Base-by-base conservation (phyloP, 192 early-diverging fungal genomes). In the Umbelopsis ramanniana region DNA sequence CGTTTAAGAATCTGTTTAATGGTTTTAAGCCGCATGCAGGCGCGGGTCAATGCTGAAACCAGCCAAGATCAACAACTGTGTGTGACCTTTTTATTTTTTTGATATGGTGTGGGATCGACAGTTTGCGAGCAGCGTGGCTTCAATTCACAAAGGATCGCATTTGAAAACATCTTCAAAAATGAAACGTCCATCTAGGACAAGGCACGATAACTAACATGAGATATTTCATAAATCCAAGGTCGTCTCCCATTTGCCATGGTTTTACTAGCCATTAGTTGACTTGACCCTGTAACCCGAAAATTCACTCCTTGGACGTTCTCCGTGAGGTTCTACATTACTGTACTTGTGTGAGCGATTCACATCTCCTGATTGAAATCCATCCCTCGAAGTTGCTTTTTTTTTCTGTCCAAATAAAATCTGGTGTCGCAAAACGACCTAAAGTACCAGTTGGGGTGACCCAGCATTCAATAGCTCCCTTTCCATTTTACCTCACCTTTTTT, bases 371-470 rank as follows among this genome's bases (percentile, higher is more conserved):
- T 37, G 57, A 63, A 63, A 50, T n/a, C 33, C 57, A 63, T 63
- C 57, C 57, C 57, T 63, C 57, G 57, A 63, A 63, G 57, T 63
- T 63, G 57, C 57, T 63, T 63, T 54, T 63, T 6, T 37, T 37
- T 35, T 63, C 33, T 37, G 17, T 35, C 57, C 12, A 37, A 63
- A 35, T 19, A 63, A 29, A 63, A 63, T 12, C 33, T 29, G 33
- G 33, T 14, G 11, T 50, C 19, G 15, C 48, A 50, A 21, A 63
- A 14, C 14, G 11, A 7, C 57, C 57, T 63, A 63, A 63, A 63
- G 17, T 48, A n/a, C 15, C 19, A 63, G 33, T 63, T 37, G 15
- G 57, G 26, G 11, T 6, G 14, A 14, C 57, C n/a, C 26, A 37
- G 33, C 57, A 63, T 37, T 35, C 17, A 4, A 35, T 12, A 35